Evolutionary conservation across 768 basidiomycete genomes (phyloP).

Genomic region (Royoungia palumana): DNA sequence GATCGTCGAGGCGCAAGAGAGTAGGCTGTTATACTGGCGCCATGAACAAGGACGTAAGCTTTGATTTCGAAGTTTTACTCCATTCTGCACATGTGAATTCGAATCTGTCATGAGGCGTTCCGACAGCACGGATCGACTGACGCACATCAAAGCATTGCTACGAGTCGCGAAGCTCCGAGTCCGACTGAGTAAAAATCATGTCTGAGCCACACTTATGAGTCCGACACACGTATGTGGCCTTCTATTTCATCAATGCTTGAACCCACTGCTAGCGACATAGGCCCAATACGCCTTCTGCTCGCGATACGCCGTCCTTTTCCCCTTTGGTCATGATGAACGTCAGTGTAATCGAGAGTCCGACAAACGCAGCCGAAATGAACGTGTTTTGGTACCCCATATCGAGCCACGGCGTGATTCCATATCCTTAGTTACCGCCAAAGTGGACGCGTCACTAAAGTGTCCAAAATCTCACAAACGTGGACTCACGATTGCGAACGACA

Average conservation of each 20-base stretch:
- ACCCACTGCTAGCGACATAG: conserved; percentile 15
- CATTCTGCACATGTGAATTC: no score
- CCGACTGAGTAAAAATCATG: background rate
- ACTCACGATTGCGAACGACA: conserved; percentile 20
- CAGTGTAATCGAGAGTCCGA: conserved; percentile 20
- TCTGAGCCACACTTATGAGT: no score
- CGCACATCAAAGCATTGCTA: no score
- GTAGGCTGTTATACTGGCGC: conserved; percentile 32
- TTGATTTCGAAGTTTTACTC: no score
- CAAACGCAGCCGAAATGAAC: conserved; percentile 16
- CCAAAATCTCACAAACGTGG: no score
- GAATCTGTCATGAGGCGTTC: no score
- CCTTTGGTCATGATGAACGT: conserved; percentile 16
- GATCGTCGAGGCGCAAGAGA: no score
- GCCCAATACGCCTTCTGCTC: conserved; percentile 16
- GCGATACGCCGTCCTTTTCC: conserved; percentile 17
- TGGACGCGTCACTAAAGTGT: no score
- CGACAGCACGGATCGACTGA: no score
- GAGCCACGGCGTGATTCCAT: conserved; percentile 22
- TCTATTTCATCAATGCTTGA: conserved; percentile 5
- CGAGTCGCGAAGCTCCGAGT: background rate
- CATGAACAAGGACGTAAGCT: no score
- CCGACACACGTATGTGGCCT: no score
- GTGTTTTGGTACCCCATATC: conserved; percentile 17
- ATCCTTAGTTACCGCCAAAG: conserved; percentile 6